phyloP scores from a whole-genome alignment of 1,139 yeast genomes.

The Lodderomyces theae region DNA sequence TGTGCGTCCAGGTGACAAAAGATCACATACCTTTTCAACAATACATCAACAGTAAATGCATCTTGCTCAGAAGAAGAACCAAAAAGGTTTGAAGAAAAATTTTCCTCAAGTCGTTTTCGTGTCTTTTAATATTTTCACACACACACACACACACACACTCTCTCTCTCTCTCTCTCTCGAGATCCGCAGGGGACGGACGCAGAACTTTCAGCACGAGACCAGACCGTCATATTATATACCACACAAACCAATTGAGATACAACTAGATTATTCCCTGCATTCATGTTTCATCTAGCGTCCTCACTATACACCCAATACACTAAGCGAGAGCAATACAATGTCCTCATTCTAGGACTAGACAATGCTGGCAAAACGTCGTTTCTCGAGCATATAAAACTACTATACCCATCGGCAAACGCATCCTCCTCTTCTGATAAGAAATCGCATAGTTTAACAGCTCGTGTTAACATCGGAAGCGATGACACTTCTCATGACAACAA shows the following conservation, averaged over 20 bases:
- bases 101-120: too few relatives aligned
- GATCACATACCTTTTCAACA: conserved; percentile 8
- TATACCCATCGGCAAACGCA: conserved; percentile 31
- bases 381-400: conserved; percentile 42
- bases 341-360: conserved; percentile 84
- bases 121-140: too few relatives aligned
- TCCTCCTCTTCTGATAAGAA: conserved; percentile 15
- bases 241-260: not conserved
- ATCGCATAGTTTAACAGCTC: not conserved
- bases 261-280: not conserved
- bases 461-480: not conserved
- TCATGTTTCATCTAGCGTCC: conserved; percentile 49
- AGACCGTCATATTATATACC: too few relatives aligned
- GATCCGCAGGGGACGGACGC: too few relatives aligned
- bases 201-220: too few relatives aligned
- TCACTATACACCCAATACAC: conserved; percentile 48
- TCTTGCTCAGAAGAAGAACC: too few relatives aligned
- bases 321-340: conserved; percentile 48
- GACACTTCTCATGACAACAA: not conserved
- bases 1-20: not conserved
- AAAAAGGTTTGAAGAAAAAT: too few relatives aligned
- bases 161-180: too few relatives aligned
- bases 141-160: too few relatives aligned
- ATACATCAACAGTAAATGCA: too few relatives aligned
- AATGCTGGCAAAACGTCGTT: conserved; percentile 89